phyloP scores from a whole-genome alignment of 2,329 filamentous ascomycete species.

The Fusarium tanahbumbuense region DNA sequence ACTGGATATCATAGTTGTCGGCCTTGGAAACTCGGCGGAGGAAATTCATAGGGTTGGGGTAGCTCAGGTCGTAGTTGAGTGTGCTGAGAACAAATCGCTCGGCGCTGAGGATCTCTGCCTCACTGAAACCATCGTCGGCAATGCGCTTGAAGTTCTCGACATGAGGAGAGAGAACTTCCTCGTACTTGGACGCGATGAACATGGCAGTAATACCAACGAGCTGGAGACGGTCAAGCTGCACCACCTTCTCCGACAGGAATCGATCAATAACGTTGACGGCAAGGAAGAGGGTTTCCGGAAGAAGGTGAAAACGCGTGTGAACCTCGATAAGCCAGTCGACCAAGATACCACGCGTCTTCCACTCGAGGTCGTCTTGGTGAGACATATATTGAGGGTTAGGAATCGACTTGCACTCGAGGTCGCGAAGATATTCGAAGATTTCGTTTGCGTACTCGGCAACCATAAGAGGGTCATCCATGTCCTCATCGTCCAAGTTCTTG shows the following conservation, averaged over 20 bases:
- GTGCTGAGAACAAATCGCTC: conserved; percentile 93
- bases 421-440: conserved; percentile 94
- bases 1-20: conserved; percentile 99
- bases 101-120: conserved; percentile 95
- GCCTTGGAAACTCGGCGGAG: conserved; percentile 98
- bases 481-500: conserved; percentile 83
- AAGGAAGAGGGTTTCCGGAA: conserved; percentile 96
- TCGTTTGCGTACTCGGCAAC: conserved; percentile 96
- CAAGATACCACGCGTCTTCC: conserved; percentile 98
- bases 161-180: conserved; percentile 96
- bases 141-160: conserved; percentile 98
- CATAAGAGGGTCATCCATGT: conserved; percentile 95
- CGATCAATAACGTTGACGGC: conserved; percentile 98
- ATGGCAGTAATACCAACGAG: conserved; percentile 97
- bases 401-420: conserved; percentile 81
- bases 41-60: conserved; percentile 99
- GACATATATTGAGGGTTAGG: conserved; percentile 96
- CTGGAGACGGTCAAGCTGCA: conserved; percentile 95
- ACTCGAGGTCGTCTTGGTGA: conserved; percentile 93
- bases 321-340: conserved; percentile 99
- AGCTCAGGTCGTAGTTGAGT: conserved; percentile 96
- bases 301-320: conserved; percentile 93
- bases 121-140: conserved; percentile 94
- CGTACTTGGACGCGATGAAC: conserved; percentile 99
- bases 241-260: conserved; percentile 94